phyloP scores from a whole-genome alignment of 192 early-diverging fungal species.

The Coemansia sp. region DNA sequence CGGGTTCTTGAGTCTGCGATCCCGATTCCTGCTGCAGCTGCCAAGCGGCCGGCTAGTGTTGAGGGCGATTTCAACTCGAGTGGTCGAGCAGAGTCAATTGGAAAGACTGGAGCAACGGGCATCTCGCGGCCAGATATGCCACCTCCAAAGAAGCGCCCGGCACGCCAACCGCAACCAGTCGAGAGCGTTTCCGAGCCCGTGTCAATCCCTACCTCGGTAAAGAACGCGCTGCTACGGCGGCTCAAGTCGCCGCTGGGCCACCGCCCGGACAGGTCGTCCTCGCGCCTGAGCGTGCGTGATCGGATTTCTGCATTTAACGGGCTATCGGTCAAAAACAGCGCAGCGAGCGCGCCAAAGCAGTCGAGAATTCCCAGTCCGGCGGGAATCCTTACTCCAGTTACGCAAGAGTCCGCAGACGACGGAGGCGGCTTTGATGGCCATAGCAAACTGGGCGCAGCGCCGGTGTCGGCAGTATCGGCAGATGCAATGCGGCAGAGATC shows the following conservation, averaged over 20 bases:
- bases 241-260: slow-evolving; percentile 30
- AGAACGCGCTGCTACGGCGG: slow-evolving; percentile 31
- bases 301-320: slow-evolving; percentile 40
- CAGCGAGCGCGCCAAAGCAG: not conserved
- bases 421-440: no score
- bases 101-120: not conserved
- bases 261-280: slow-evolving; percentile 19
- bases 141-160: slow-evolving; percentile 27
- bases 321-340: slow-evolving; percentile 13
- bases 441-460: no score
- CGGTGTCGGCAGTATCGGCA: no score
- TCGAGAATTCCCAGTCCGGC: not conserved
- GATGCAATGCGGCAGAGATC: no score
- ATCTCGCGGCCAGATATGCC: slow-evolving; percentile 35
- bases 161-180: not conserved
- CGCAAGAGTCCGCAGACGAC: no score
- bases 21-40: no score
- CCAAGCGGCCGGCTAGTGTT: not conserved
- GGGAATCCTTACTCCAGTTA: not conserved
- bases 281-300: slow-evolving; percentile 31
- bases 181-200: slow-evolving; percentile 1
- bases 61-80: no score
- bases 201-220: slow-evolving; percentile 29
- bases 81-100: not conserved
- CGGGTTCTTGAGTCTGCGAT: no score